Conservation (phyloP, 352 stramenopile genomes). For the Phytophthora idaei region DNA sequence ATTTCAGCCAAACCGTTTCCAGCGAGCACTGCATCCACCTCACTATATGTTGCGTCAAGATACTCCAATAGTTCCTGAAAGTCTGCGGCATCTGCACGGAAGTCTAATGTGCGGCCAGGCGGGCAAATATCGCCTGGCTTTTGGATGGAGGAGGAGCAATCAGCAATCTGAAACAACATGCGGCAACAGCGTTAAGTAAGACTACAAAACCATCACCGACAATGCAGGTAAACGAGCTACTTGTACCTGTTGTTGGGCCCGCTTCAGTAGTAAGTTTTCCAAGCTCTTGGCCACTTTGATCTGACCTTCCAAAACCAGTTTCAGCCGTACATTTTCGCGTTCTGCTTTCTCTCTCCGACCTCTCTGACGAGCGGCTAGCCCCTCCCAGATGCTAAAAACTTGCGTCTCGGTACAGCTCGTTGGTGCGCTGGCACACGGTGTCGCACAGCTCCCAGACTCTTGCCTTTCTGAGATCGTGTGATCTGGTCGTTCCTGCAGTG, state of each 20-base stretch:
- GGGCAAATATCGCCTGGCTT: slow-evolving; percentile 19
- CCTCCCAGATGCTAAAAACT: slow-evolving; percentile 18
- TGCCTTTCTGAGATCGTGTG: background rate
- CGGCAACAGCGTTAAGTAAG: background rate
- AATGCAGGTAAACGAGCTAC: background rate
- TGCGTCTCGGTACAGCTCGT: slow-evolving; percentile 4
- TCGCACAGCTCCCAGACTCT: background rate
- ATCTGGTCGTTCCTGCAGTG: slow-evolving; percentile 11
- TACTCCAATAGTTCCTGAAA: slow-evolving; percentile 32
- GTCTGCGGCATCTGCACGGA: slow-evolving; percentile 25
- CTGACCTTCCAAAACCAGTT: slow-evolving; percentile 47
- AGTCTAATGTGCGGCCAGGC: slow-evolving; percentile 19
- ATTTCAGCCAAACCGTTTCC: slow-evolving; percentile 34
- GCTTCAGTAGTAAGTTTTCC: slow-evolving; percentile 43
- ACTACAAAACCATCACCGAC: background rate
- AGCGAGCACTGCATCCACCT: slow-evolving; percentile 34
- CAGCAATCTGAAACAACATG: slow-evolving; percentile 13
- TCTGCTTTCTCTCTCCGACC: slow-evolving; percentile 23
- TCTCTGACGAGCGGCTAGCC: slow-evolving; percentile 16
- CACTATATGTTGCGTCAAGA: slow-evolving; percentile 27
- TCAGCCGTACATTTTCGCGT: slow-evolving; percentile 40
- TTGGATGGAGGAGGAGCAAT: slow-evolving; percentile 23
- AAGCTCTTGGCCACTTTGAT: slow-evolving; percentile 52
- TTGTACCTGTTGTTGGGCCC: slow-evolving; percentile 14
- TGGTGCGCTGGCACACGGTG: background rate